Base-by-base conservation (phyloP, 164 flowering plant genomes). In the Umbellularia californica region DNA sequence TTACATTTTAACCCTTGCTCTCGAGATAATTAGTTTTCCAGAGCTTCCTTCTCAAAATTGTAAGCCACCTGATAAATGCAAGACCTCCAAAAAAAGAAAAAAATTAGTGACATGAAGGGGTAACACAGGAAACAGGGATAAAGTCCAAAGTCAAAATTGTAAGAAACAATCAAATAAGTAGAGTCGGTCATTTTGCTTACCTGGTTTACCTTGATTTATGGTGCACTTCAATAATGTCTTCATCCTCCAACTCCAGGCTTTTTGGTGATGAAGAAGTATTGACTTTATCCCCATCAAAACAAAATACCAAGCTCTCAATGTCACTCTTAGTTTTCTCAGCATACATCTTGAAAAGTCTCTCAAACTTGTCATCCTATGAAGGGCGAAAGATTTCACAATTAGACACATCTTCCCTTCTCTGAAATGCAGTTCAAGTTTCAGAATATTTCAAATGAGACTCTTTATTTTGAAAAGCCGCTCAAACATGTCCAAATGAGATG, bases 271-370 rank as follows among this genome's bases (percentile, higher is more conserved):
- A 84, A 1, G 80, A n/a, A 9, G 97, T 86, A 82, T 74, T 77
- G 63, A 94, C 75, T 84, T 89, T 91, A 70, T 92, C 98, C 65
- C 99, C 99, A 76, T 96, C 99, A 79, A 96, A 96, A 71, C 70
- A 51, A 73, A 96, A 96, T 12, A 83, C 91, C 70, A 96, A 77
- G 35, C 72, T 88, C 64, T 82, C 65, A 20, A 79, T 19, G 50
- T 85, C 87, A 74, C 81, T 74, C 78, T 89, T 85, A 7, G 71
- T 77, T 83, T 86, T 91, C 50, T 86, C 90, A 0, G 98, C 94
- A 76, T 94, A 96, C 82, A 79, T 77, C 72, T 89, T 91, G 84
- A 96, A 89, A 47, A 96, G 79, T 74, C 85, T 81, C 77, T 92
- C 99, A 81, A 96, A 85, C 77, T 84, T 94, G 62, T 96, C 99